Conservation (phyloP, 2,329 filamentous ascomycete genomes). For the Beauveria caledonica region DNA sequence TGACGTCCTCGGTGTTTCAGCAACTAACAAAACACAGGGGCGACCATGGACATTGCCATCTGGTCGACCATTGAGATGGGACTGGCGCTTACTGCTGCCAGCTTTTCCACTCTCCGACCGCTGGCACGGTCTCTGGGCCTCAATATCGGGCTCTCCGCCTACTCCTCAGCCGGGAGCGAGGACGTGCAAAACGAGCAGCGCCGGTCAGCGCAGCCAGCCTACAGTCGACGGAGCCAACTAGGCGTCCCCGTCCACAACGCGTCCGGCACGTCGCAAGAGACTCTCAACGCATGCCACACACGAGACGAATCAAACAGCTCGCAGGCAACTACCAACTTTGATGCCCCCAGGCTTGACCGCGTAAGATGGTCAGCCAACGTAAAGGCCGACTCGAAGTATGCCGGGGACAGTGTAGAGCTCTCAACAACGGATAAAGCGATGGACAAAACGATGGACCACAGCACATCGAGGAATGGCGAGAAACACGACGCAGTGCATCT, state of each 20-base stretch:
- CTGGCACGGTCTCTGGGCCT: conserved; percentile 17
- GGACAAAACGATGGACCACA: not conserved
- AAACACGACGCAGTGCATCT: not conserved
- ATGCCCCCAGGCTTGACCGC: not conserved
- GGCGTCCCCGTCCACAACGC: not conserved
- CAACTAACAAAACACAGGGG: conserved; percentile 15
- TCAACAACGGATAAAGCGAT: not conserved
- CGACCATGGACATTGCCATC: conserved; percentile 33
- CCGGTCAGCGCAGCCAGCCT: not conserved
- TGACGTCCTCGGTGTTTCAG: not conserved
- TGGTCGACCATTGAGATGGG: conserved; percentile 38
- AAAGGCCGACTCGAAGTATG: not conserved
- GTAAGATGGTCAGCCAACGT: not conserved
- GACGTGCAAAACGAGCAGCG: not conserved
- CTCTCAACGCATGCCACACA: not conserved
- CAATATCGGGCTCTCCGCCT: not conserved
- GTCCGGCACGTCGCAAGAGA: conserved; percentile 5
- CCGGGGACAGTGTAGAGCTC: not conserved
- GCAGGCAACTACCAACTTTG: not conserved
- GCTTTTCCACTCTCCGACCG: conserved; percentile 34
- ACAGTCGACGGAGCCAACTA: not conserved
- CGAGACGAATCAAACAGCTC: not conserved
- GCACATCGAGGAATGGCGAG: not conserved
- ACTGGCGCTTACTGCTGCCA: conserved; percentile 35
- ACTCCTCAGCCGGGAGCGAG: not conserved